Evolutionary conservation across 2,329 filamentous ascomycete genomes (phyloP), one percentile per base, ranked within the genome.

Genomic region (Waltergamsia citrina): DNA sequence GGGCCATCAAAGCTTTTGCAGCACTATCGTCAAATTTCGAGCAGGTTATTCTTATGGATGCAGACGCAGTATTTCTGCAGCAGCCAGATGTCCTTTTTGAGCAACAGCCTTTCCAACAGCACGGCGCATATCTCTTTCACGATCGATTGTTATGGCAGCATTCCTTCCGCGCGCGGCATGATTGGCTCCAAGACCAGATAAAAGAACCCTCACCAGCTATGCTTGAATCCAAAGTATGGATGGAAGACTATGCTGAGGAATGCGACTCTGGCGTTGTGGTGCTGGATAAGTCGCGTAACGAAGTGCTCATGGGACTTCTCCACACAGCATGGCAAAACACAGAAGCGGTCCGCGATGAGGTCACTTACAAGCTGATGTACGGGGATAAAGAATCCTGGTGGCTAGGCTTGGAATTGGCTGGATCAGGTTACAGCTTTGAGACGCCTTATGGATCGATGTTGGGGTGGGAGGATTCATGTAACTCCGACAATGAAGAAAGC

Each of bases 311-410:
- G 9, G 62, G 51, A 0, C 43, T 67, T 3, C 41, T 67, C 7
- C 63, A 65, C 30, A 45, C 51, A 0, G 56, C 50, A n/a, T 67
- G 62, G 64, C 62, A 66, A 41, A 67, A 67, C 33, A 56, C 54
- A 2, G 43, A 51, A 6, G 43, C 38, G 0, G 60, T 65, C 1
- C 53, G 62, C 1, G 54, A 62, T 4, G 47, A 57, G 18, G 49
- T 57, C 8, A 63, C 61, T 1, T 65, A 63, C 38, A 48, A 50
- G 21, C 44, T 63, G 19, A 59, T 50, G 0, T 58, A 66, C 16
- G 63, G 63, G 0, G 63, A 67, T 24, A 66, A 67, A 40, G 63
- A 67, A 40, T 60, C 52, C 1, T 67, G 54, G 51, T 67, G 62
- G 63, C 48, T 67, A 16, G 62, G 61, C 0, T 49, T 64, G 7